Evolutionary conservation across 2,329 filamentous ascomycete species (phyloP), one percentile per base, ranked within the genome.

Genomic region (Aspergillus hortae): DNA sequence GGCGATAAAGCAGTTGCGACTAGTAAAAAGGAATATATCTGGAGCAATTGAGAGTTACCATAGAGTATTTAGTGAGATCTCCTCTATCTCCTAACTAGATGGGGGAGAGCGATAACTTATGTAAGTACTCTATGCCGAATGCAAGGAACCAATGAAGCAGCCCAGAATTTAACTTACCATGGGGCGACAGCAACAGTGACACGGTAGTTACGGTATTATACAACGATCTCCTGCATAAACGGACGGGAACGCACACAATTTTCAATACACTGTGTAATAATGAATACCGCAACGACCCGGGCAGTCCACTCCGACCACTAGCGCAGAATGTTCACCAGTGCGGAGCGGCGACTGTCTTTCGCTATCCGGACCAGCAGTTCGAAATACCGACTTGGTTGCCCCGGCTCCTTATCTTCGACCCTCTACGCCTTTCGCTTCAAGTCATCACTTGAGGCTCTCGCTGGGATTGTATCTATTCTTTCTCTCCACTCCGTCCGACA

Each of bases 281-380:
- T 2, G 27, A 30, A 30, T 30, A 30, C 27, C 27, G 10, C 7
- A 30, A 30, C 3, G 9, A n/a, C 35, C 4, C 17, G 11, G 40
- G 40, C 4, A 19, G 17, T 42, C 43, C 46, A 51, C 19, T 51
- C 25, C 25, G 45, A 56, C 55, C 57, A 57, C 30, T 45, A 55
- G 46, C 35, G 53, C 53, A 59, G 42, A 51, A 49, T 32, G 27
- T 36, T n/a, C 14, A 10, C n/a, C 19, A 23, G 30, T 21, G 38
- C 47, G 30, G 40, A 49, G 40, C 47, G 35, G 41, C 46, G 42
- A 49, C 7, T 35, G 43, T 17, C n/a, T 43, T 42, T 17, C 2
- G 40, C 19, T 42, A n/a, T 19, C 40, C 19, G 17, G 15, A 42
- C 40, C 40, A 38, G 15, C 17, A 25, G 44, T 25, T 42, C 9